Evolutionary conservation across 371 early-diverging fungal genomes (phyloP).

Genomic region (Apophysomyces variabilis): DNA sequence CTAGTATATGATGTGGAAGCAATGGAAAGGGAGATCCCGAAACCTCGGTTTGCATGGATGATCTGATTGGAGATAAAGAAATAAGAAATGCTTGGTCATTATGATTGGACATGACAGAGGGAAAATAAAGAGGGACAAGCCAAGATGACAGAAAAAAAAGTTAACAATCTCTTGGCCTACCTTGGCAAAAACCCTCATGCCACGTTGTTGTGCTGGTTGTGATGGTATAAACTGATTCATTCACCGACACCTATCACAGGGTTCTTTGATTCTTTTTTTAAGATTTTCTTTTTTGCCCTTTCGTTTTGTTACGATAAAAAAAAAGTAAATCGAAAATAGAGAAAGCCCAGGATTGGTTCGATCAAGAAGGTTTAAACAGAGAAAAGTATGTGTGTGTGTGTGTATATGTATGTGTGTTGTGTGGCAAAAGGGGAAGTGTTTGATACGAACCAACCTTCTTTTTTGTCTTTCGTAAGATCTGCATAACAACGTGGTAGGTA

Average conservation of each 20-base stretch:
- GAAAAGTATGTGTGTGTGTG: too few species aligned
- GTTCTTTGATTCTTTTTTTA: too few species aligned
- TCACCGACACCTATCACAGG: too few species aligned
- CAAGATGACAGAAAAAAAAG: neutral
- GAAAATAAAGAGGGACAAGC: neutral
- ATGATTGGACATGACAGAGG: too few species aligned
- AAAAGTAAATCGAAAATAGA: too few species aligned
- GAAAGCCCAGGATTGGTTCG: neutral
- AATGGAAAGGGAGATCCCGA: neutral
- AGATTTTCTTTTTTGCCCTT: neutral
- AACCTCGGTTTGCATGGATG: constrained; percentile 1
- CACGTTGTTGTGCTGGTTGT: neutral
- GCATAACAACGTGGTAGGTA: constrained; percentile 1
- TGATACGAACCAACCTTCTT: too few species aligned
- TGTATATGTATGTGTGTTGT: too few species aligned
- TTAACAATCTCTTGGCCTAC: constrained; percentile 9
- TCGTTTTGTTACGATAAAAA: neutral
- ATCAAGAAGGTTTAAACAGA: neutral
- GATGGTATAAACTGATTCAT: too few species aligned
- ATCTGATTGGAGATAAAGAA: neutral
- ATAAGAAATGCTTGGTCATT: neutral
- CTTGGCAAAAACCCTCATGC: neutral
- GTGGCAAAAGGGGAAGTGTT: neutral
- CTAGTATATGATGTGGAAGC: neutral
- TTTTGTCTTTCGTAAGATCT: neutral